phyloP scores from a whole-genome alignment of 2,329 filamentous ascomycete species.

The Pestalotiopsis sp. region DNA sequence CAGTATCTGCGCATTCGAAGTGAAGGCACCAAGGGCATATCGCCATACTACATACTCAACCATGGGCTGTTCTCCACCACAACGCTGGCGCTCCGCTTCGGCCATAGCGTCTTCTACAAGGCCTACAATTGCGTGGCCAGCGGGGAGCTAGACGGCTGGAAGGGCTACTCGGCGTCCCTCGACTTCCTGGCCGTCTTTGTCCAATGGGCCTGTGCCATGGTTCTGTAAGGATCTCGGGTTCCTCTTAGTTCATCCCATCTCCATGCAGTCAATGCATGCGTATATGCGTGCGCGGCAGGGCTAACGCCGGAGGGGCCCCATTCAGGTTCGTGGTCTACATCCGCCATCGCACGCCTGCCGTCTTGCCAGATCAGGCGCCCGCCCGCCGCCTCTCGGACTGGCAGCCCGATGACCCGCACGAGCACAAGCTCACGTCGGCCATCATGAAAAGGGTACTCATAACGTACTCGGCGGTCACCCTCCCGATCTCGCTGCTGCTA shows the following conservation, averaged over 20 bases:
- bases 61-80: slow-evolving; percentile 18
- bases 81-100: slow-evolving; percentile 16
- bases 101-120: slow-evolving; percentile 16
- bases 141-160: slow-evolving; percentile 15
- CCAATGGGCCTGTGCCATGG: slow-evolving; percentile 18
- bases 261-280: neutral
- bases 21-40: slow-evolving; percentile 17
- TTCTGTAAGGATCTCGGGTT: slow-evolving; percentile 8
- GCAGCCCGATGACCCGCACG: slow-evolving; percentile 14
- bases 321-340: slow-evolving; percentile 14
- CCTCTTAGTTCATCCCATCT: no score
- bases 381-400: slow-evolving; percentile 17
- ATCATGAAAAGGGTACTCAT: slow-evolving; percentile 11
- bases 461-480: slow-evolving; percentile 7
- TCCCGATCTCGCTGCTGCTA: slow-evolving; percentile 14
- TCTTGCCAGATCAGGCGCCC: slow-evolving; percentile 13
- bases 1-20: slow-evolving; percentile 11
- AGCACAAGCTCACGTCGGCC: slow-evolving; percentile 16
- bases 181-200: slow-evolving; percentile 16
- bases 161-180: slow-evolving; percentile 16
- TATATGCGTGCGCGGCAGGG: no score
- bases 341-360: slow-evolving; percentile 14
- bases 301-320: no score
- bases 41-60: slow-evolving; percentile 18
- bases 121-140: slow-evolving; percentile 15